These are phyloP conservation scores for Asterella californica DNA, from an alignment of 225 moss, liverwort and hornwort species.

Conservation along the genomic window DNA sequence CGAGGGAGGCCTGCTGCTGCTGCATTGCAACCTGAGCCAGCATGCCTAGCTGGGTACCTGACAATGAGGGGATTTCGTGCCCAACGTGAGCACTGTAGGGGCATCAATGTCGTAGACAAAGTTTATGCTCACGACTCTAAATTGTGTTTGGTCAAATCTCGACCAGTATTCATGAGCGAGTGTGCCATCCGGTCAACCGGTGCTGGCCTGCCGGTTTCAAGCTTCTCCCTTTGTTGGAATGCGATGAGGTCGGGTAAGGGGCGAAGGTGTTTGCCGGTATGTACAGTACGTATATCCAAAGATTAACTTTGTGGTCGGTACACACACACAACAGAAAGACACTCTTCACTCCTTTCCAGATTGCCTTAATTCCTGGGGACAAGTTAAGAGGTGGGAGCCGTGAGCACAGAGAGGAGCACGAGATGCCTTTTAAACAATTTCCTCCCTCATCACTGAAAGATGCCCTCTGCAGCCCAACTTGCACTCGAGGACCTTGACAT, in stretches of 20 bases:
- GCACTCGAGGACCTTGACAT: not conserved
- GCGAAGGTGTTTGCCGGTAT: too few species aligned
- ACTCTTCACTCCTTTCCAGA: not conserved
- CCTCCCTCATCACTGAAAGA: slow-evolving; percentile 1
- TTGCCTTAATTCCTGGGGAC: not conserved
- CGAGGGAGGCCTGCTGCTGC: not conserved
- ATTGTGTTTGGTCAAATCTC: not conserved
- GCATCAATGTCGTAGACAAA: slow-evolving; percentile 4
- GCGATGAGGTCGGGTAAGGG: too few species aligned
- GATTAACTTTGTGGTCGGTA: slow-evolving; percentile 1
- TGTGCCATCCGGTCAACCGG: slow-evolving; percentile 2
- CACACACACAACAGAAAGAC: not conserved
- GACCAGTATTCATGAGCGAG: not conserved
- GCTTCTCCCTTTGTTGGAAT: too few species aligned
- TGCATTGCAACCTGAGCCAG: not conserved
- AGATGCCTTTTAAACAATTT: not conserved
- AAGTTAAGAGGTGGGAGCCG: not conserved
- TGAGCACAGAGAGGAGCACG: not conserved
- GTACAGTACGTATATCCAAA: not conserved
- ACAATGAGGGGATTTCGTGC: not conserved
- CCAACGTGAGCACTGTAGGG: slow-evolving; percentile 1
- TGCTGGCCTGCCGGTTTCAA: not conserved
- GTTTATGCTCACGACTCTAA: slow-evolving; percentile 4
- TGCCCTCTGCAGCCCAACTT: not conserved
- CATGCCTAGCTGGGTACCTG: not conserved